These are phyloP conservation scores for Globisporangium ultimum DNA, from an alignment of 352 stramenopile genomes.

Conservation along the genomic window DNA sequence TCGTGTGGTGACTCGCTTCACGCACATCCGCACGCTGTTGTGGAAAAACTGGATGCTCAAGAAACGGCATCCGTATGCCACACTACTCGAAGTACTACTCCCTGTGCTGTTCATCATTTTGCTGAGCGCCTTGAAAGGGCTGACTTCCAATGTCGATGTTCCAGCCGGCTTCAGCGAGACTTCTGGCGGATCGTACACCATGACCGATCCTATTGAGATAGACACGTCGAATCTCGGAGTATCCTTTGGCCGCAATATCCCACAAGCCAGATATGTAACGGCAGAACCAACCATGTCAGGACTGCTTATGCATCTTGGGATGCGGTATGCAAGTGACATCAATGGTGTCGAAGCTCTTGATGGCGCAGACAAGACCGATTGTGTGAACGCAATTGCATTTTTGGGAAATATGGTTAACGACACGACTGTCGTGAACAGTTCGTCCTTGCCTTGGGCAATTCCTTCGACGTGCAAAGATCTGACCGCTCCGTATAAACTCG, in stretches of 20 bases:
- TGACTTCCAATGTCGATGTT: constrained; percentile 53
- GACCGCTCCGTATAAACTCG: constrained; percentile 45
- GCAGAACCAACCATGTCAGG: constrained; percentile 52
- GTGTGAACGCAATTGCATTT: constrained; percentile 13
- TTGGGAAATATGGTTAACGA: constrained; percentile 14
- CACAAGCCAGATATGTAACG: constrained; percentile 30
- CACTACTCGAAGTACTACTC: constrained; percentile 50
- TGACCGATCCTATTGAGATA: constrained; percentile 3
- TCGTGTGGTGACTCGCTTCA: constrained; percentile 6
- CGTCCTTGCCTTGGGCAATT: constrained; percentile 30
- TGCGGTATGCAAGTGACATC: constrained; percentile 29
- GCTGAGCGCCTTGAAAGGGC: constrained; percentile 42
- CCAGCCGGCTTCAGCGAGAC: constrained; percentile 56
- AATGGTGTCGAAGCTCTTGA: constrained; percentile 11
- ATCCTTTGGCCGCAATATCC: background rate
- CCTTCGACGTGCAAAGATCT: constrained; percentile 26
- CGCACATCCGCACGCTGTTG: constrained; percentile 47
- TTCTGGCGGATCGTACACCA: background rate
- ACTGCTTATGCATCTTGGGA: constrained; percentile 41
- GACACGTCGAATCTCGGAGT: constrained; percentile 7
- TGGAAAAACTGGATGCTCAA: constrained; percentile 81
- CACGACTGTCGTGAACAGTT: constrained; percentile 19
- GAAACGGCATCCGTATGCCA: constrained; percentile 52
- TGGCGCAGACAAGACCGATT: constrained; percentile 14
- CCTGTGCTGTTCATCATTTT: constrained; percentile 70